These are phyloP conservation scores for Thalassia testudinum DNA, from an alignment of 116 monocot species.

Conservation along the genomic window DNA sequence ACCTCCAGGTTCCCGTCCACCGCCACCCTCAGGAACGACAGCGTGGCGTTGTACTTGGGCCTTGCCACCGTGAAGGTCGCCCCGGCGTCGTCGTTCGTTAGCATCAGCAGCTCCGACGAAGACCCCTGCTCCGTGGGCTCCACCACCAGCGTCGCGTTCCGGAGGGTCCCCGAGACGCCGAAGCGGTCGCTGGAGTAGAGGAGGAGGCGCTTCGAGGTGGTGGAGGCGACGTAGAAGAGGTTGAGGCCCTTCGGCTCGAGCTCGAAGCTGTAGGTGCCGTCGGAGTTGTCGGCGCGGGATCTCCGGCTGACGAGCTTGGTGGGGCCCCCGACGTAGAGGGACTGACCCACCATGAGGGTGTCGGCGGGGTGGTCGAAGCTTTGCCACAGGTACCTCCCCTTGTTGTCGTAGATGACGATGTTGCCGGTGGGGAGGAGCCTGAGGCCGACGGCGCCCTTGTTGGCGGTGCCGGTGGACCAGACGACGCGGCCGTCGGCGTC, in stretches of 20 bases:
- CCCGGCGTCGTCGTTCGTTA: slow-evolving; percentile 1
- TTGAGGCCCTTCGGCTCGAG: background rate
- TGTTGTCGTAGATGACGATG: slow-evolving; percentile 15
- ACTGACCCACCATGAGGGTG: slow-evolving; percentile 24
- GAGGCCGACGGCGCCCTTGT: slow-evolving; percentile 21
- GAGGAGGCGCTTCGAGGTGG: slow-evolving; percentile 12
- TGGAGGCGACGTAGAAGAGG: background rate
- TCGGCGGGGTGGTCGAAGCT: slow-evolving; percentile 34
- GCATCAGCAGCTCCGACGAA: slow-evolving; percentile 9
- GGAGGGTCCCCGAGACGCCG: slow-evolving; percentile 1
- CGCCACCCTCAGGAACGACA: slow-evolving; percentile 34
- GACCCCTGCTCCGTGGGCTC: slow-evolving; percentile 6
- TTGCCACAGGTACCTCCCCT: slow-evolving; percentile 19
- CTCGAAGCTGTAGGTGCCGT: slow-evolving; percentile 17
- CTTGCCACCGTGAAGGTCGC: slow-evolving; percentile 10
- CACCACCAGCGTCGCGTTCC: slow-evolving; percentile 4
- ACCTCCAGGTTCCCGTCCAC: slow-evolving; percentile 39
- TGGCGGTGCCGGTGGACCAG: slow-evolving; percentile 22
- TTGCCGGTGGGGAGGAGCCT: slow-evolving; percentile 17
- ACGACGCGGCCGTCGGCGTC: slow-evolving; percentile 18
- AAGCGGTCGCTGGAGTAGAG: slow-evolving; percentile 16
- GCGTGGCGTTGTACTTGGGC: slow-evolving; percentile 38
- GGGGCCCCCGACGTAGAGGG: slow-evolving; percentile 18
- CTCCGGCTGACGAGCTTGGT: slow-evolving; percentile 13
- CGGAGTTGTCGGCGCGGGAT: slow-evolving; percentile 2